Base-by-base conservation (phyloP, 2,329 filamentous ascomycete species). In the Leptographium procerum region DNA sequence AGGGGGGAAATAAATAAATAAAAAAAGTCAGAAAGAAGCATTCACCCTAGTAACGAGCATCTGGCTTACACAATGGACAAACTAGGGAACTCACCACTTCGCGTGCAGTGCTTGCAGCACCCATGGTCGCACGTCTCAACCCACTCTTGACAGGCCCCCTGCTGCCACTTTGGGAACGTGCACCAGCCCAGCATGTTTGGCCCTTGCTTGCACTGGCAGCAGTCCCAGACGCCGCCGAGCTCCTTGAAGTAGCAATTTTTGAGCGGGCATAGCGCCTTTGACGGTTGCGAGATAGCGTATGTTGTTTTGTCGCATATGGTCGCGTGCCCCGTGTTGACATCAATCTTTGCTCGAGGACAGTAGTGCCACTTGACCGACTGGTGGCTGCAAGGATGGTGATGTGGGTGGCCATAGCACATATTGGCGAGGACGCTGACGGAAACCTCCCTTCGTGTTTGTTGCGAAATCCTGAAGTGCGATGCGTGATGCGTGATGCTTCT, bases 391-490 rank as follows among this genome's bases (percentile, higher is more conserved):
- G 75, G 70, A 63, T 82, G 79, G 61, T 71, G 70, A 55, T 77
- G 75, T 58, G 79, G 79, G 62, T 80, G 78, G 56, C 77, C 78
- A 71, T 78, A 73, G 63, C 79, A 82, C 79, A 82, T n/a, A n/a
- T n/a, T n/a, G n/a, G n/a, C n/a, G n/a, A n/a, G n/a, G n/a, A n/a
- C n/a, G n/a, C n/a, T n/a, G n/a, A n/a, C n/a, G n/a, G n/a, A n/a
- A n/a, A n/a, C n/a, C n/a, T n/a, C n/a, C n/a, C n/a, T n/a, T n/a
- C n/a, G n/a, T n/a, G n/a, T n/a, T n/a, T n/a, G n/a, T 82, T 31
- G 24, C 50, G 45, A 10, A n/a, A 13, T 14, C 14, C 14, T 52
- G 50, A 40, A 13, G 36, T 16, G 14, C 36, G 19, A 40, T 40
- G 36, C 36, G 5, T 40, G 36, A 19, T 40, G 36, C 36, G 5